These are phyloP conservation scores for Phyllostachys edulis DNA, from an alignment of 176 grass and related monocot genomes.

Conservation along the genomic window DNA sequence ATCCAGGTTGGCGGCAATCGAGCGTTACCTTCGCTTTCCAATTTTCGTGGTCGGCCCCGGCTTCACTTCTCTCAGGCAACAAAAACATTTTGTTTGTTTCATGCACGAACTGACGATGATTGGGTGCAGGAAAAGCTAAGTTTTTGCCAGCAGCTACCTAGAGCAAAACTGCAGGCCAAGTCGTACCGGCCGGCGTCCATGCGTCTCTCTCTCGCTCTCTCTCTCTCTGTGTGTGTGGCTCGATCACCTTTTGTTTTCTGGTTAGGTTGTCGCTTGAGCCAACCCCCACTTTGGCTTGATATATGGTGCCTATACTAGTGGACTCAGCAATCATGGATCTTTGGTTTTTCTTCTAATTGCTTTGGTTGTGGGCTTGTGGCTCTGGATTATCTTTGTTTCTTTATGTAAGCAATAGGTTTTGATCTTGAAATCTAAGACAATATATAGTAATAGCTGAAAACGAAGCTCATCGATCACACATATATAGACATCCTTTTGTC, in stretches of 20 bases:
- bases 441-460: too few species aligned
- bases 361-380: conserved; percentile 16
- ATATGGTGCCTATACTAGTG: neutral
- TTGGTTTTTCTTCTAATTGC: neutral
- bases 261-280: neutral
- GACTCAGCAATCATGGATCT: conserved; percentile 22
- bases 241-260: neutral
- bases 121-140: neutral
- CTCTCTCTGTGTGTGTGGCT: neutral
- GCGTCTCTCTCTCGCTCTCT: too few species aligned
- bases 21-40: neutral
- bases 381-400: neutral
- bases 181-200: conserved; percentile 11
- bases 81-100: neutral
- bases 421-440: neutral
- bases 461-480: too few species aligned
- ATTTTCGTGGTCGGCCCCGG: neutral
- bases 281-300: conserved; percentile 11
- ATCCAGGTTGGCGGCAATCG: neutral
- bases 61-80: neutral
- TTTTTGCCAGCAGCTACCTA: neutral
- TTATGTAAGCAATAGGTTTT: neutral
- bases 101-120: neutral
- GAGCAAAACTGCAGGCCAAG: neutral
- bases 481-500: too few species aligned